These are phyloP conservation scores for Cryphonectria japonica DNA, from an alignment of 2,329 filamentous ascomycete genomes.

Conservation along the genomic window DNA sequence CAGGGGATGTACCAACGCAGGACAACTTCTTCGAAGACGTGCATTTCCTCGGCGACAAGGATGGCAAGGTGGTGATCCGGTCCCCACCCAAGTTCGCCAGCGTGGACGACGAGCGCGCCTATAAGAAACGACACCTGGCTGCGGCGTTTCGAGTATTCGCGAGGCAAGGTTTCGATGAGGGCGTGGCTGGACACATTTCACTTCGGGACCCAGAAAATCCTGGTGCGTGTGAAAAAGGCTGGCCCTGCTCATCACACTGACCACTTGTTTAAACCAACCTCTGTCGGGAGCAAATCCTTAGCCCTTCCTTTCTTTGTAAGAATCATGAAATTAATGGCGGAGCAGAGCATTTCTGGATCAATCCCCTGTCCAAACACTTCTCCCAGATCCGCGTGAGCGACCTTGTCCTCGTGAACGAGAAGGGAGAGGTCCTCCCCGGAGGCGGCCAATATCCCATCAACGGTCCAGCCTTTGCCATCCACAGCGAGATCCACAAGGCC, in stretches of 20 bases:
- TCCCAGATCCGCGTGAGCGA: conserved; percentile 62
- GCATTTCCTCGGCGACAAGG: conserved; percentile 6
- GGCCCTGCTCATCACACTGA: too few relatives aligned
- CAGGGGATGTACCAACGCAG: background rate
- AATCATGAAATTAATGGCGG: background rate
- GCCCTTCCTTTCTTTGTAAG: background rate
- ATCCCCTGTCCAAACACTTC: conserved; percentile 62
- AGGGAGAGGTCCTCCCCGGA: conserved; percentile 40
- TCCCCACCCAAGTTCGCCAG: conserved; percentile 17
- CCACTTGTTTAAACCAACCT: background rate
- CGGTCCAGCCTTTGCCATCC: conserved; percentile 59
- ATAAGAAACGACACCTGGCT: conserved; percentile 51
- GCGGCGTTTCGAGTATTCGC: conserved; percentile 63
- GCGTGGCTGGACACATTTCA: conserved; percentile 63
- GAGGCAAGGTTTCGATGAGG: conserved; percentile 61
- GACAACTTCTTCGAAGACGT: conserved; percentile 4
- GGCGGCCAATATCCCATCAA: conserved; percentile 5
- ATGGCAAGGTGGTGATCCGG: conserved; percentile 7
- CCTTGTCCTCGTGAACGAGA: conserved; percentile 61
- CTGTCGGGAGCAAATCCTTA: background rate
- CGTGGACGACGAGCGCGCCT: conserved; percentile 23
- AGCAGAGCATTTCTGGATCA: conserved; percentile 56
- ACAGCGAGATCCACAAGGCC: conserved; percentile 62
- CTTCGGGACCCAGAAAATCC: conserved; percentile 43
- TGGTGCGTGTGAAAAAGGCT: background rate